Evolutionary conservation across 495 filamentous ascomycete genomes (phyloP).

Genomic region (Barbatosphaeria neglecta): DNA sequence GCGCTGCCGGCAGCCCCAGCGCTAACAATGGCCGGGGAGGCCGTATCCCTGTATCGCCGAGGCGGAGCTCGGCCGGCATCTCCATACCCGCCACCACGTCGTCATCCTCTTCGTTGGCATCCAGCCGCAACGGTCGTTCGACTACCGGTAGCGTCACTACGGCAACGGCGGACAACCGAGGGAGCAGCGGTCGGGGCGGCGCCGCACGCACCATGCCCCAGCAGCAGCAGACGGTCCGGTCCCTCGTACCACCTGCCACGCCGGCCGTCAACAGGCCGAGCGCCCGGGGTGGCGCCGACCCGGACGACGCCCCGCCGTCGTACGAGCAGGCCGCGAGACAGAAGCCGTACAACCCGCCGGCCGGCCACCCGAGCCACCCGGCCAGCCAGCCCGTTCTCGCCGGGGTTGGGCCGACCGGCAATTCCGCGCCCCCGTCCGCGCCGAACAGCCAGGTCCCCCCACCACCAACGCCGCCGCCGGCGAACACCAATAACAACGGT

Average conservation of each 20-base stretch:
- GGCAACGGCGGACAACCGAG: no score
- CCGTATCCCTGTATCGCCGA: constrained; percentile 1
- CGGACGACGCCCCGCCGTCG: constrained; percentile 57
- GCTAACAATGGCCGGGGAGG: constrained; percentile 4
- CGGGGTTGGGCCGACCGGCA: no score
- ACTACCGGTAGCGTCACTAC: constrained; percentile 11
- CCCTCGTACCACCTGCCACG: constrained; percentile 26
- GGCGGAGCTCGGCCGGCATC: neutral
- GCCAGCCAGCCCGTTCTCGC: no score
- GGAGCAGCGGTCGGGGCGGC: constrained; percentile 7
- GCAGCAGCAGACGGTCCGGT: constrained; percentile 26
- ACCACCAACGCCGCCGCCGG: neutral
- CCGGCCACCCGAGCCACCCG: constrained; percentile 44
- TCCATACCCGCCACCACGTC: neutral
- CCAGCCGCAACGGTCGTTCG: constrained; percentile 4
- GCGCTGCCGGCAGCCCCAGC: no score
- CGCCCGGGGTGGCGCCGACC: constrained; percentile 9
- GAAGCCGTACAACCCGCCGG: constrained; percentile 51
- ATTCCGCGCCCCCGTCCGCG: no score
- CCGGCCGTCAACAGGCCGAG: constrained; percentile 19
- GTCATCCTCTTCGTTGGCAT: neutral
- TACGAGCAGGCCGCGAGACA: constrained; percentile 70
- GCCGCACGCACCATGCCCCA: neutral
- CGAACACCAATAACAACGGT: neutral
- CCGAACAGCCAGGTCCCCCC: no score